A percentile compares a stretch with the other conserved stretches of the same genome.
These are phyloP conservation scores for Vaccinium darrowii DNA, from an alignment of 148 eudicot genomes.

Conservation along the genomic window DNA sequence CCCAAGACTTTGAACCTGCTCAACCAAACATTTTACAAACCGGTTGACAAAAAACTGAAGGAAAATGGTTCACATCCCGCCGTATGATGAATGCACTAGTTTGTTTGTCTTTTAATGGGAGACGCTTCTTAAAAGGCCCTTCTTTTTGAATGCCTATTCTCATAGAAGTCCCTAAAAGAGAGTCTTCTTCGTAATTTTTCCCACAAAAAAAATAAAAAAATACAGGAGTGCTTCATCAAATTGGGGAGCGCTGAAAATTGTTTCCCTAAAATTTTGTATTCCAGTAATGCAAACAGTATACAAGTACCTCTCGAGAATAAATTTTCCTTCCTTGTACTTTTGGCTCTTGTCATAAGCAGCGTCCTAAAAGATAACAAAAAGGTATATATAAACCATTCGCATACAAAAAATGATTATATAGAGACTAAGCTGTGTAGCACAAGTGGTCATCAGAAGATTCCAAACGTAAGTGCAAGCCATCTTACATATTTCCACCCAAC, in stretches of 20 bases:
- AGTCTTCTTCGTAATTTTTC: too few relatives aligned
- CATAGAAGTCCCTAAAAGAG: too few relatives aligned
- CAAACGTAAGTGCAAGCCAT: constrained; percentile 1
- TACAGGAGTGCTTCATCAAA: not conserved
- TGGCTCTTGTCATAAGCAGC: constrained; percentile 50
- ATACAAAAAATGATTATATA: not conserved
- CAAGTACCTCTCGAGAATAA: constrained; percentile 48
- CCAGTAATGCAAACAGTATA: constrained; percentile 1
- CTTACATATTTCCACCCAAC: constrained; percentile 91
- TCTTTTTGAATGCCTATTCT: too few relatives aligned
- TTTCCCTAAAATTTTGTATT: not conserved
- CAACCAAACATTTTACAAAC: not conserved
- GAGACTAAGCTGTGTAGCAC: not conserved
- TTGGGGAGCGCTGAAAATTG: not conserved
- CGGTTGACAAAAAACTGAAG: not conserved
- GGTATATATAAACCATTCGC: not conserved
- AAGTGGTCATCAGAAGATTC: not conserved
- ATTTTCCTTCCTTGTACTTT: constrained; percentile 33
- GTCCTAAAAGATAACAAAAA: constrained; percentile 39
- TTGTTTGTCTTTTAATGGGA: too few relatives aligned
- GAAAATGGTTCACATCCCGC: too few relatives aligned
- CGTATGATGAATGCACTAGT: too few relatives aligned
- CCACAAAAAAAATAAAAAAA: not conserved
- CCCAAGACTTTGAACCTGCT: constrained; percentile 57
- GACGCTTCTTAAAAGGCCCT: too few relatives aligned